Base-by-base conservation (phyloP, 371 early-diverging fungal genomes). In the Mucor plumbeus region DNA sequence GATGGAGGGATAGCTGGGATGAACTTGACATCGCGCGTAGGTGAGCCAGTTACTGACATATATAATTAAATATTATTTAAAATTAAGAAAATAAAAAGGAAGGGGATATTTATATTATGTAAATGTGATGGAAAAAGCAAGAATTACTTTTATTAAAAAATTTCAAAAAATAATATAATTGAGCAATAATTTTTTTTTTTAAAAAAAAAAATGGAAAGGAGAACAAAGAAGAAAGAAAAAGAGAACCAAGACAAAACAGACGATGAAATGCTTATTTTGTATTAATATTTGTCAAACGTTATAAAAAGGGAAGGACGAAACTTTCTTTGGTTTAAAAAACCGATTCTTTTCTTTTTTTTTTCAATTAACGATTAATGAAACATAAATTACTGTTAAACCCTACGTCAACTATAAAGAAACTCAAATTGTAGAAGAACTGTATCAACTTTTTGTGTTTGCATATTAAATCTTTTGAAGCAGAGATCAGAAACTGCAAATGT, bases 11-110 rank as follows among this genome's bases (percentile, higher is more conserved):
- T 10, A 47, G 61, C 62, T 47, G 67, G 61, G n/a, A 67, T 44
- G 34, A 58, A 63, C 39, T 43, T 61, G 19, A 63, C 63, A 33
- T 63, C 68, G 48, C 50, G 63, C 39, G 57, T 47, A 19, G 68
- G 68, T 63, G 68, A 62, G 7, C 36, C 59, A 8, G 57, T 33
- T 15, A 21, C 40, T 61, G 68, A 40, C 68, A 68, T 68, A 11
- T 56, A 34, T 15, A 55, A 31, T 54, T 8, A 48, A 10, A 17
- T n/a, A 6, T 19, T 33, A 26, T 54, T 35, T 55, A 34, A 15
- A n/a, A 44, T 11, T 15, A 44, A 14, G 9, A 11, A 44, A 35
- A 8, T 15, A 50, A 21, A 50, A 8, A 21, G 7, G 3, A 43
- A n/a, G 44, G 50, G 10, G 1, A 50, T 1, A 0, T 10, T 1